Evolutionary conservation across 1,139 yeast species (phyloP), one percentile per base, ranked within the genome.

Genomic region (Saccharomycopsis hybrid): DNA sequence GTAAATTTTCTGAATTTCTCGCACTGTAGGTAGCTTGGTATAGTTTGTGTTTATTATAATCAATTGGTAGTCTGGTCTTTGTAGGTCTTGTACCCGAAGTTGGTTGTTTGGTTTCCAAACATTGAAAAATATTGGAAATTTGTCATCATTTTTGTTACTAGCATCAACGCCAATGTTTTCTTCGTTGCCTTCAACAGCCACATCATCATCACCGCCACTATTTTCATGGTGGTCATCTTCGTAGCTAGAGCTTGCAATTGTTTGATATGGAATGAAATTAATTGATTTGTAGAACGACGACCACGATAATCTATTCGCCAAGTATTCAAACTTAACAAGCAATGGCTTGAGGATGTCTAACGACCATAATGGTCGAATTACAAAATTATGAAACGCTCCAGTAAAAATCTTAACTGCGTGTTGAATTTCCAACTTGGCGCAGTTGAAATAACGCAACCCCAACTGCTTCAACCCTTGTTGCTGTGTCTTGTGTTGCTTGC

Each of bases 81-180:
- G 36, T 11, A 30, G 39, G n/a, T 30, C 18, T 24, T 37, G 29
- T 7, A 33, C 32, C 24, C 32, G 18, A 5, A 18, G 9, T 2
- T 25, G 24, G 11, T 46, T 45, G 36, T 35, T 48, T 2, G 55
- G 55, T 29, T 48, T 53, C 55, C 55, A 53, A 13, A 53, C 39
- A 41, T 53, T 43, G 36, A 48, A 53, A 4, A 27, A 42, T 5
- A 53, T 48, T 25, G 36, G 33, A 18, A 43, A 49, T 3, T 42
- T n/a, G 25, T 35, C 41, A 9, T 27, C 13, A 27, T 35, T 18
- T 24, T 13, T 36, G n/a, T 36, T 41, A 11, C n/a, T 7, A 5
- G 43, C 5, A n/a, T n/a, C n/a, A n/a, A n/a, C n/a, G n/a, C n/a
- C n/a, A n/a, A n/a, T n/a, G n/a, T n/a, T n/a, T n/a, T n/a, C n/a